Conservation (phyloP, 1,284 basidiomycete genomes). For the Ceratobasidium sp. region DNA sequence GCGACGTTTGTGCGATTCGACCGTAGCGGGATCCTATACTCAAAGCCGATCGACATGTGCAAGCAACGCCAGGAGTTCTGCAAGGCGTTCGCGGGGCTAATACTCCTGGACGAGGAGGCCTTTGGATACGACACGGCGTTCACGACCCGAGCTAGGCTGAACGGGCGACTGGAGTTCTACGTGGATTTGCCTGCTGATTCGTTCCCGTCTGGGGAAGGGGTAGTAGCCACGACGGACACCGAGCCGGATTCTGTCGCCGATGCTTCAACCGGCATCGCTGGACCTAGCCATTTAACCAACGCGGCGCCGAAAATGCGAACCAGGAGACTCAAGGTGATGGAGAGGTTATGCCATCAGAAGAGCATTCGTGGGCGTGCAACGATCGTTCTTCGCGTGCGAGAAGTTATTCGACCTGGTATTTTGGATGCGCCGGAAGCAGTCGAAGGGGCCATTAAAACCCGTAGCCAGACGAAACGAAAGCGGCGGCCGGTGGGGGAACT, state of each 20-base stretch:
- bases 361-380: constrained; percentile 25
- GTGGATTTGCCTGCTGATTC: constrained; percentile 10
- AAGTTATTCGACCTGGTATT: neutral
- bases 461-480: neutral
- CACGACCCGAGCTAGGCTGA: neutral
- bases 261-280: neutral
- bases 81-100: constrained; percentile 1
- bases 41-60: neutral
- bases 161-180: constrained; percentile 13
- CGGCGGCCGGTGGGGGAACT: neutral
- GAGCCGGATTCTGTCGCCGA: neutral
- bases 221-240: no score
- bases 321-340: constrained; percentile 14
- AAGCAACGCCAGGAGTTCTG: neutral
- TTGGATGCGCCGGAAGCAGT: neutral
- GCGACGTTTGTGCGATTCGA: constrained; percentile 27
- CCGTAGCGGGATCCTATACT: constrained; percentile 15
- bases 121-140: constrained; percentile 15
- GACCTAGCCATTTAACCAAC: constrained; percentile 1
- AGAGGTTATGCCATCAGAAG: constrained; percentile 15
- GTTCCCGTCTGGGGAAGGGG: neutral
- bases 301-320: neutral
- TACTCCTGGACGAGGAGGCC: constrained; percentile 1
- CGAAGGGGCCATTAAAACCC: neutral
- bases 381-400: constrained; percentile 17